These are phyloP conservation scores for Zasmidium cellare DNA, from an alignment of 2,329 filamentous ascomycete species.

Conservation along the genomic window DNA sequence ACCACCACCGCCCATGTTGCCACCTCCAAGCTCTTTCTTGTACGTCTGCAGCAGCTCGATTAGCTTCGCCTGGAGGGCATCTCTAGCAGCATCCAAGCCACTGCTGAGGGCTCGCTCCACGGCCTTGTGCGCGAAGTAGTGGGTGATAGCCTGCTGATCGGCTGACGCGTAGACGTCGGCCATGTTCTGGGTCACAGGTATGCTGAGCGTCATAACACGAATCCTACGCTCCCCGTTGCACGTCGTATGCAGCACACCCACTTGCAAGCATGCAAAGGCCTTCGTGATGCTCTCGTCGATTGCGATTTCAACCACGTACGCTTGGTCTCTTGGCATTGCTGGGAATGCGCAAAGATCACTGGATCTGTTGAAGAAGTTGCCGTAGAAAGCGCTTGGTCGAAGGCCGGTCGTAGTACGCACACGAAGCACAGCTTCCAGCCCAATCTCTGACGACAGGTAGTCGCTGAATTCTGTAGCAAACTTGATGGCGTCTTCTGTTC, in stretches of 20 bases:
- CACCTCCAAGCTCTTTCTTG: conserved; percentile 92
- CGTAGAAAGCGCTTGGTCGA: conserved; percentile 97
- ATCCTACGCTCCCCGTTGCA: conserved; percentile 97
- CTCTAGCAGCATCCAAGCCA: conserved; percentile 85
- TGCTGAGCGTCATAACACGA: conserved; percentile 85
- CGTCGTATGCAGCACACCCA: conserved; percentile 93
- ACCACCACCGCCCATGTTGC: conserved; percentile 88
- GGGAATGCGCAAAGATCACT: conserved; percentile 98
- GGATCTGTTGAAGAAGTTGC: conserved; percentile 98
- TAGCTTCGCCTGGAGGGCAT: conserved; percentile 86
- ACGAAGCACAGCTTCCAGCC: conserved; percentile 90
- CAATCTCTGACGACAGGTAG: conserved; percentile 94
- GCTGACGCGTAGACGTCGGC: conserved; percentile 93
- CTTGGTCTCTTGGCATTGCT: conserved; percentile 94
- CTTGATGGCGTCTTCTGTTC: conserved; percentile 94
- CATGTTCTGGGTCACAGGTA: conserved; percentile 88
- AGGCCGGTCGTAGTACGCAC: conserved; percentile 93
- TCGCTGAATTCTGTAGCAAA: conserved; percentile 97
- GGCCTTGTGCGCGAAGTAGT: conserved; percentile 96
- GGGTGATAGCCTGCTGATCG: conserved; percentile 88
- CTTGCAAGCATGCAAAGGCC: conserved; percentile 88
- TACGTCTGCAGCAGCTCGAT: conserved; percentile 93
- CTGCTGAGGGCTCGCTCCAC: conserved; percentile 85
- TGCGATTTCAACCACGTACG: conserved; percentile 95
- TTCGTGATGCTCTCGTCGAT: conserved; percentile 94